Conservation (phyloP, 1,284 basidiomycete genomes). For the Grifola frondosa region DNA sequence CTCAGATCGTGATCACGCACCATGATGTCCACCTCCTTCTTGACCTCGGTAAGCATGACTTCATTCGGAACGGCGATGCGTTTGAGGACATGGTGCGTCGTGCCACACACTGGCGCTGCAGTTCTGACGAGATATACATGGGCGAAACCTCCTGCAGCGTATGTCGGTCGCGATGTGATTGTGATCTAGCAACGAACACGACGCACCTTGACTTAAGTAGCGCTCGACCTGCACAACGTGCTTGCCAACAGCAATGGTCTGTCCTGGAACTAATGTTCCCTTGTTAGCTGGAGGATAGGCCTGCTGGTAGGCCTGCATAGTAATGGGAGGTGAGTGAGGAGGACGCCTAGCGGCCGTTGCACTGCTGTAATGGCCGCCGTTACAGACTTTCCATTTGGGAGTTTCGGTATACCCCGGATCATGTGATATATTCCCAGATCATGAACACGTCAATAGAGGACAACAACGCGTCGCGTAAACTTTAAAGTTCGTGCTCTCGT, state of each 20-base stretch:
- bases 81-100: conserved; percentile 96
- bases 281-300: conserved; percentile 39
- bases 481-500: no score
- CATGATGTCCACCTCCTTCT: conserved; percentile 99
- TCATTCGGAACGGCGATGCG: conserved; percentile 93
- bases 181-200: conserved; percentile 16
- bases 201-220: conserved; percentile 89
- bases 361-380: no score
- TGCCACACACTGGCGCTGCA: conserved; percentile 80
- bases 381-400: no score
- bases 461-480: no score
- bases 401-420: no score
- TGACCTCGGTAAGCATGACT: conserved; percentile 88
- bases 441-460: no score
- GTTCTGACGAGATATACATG: conserved; percentile 97
- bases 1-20: conserved; percentile 46
- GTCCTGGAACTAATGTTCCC: conserved; percentile 76
- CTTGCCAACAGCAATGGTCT: conserved; percentile 88
- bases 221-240: conserved; percentile 84
- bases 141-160: conserved; percentile 86
- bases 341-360: conserved; percentile 1
- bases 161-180: conserved; percentile 13
- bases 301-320: conserved; percentile 34
- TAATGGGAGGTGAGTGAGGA: conserved; percentile 29
- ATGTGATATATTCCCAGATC: no score